Evolutionary conservation across 164 flowering plant genomes (phyloP), one percentile per base, ranked within the genome.

Genomic region (Tetrastigma voinierianum): DNA sequence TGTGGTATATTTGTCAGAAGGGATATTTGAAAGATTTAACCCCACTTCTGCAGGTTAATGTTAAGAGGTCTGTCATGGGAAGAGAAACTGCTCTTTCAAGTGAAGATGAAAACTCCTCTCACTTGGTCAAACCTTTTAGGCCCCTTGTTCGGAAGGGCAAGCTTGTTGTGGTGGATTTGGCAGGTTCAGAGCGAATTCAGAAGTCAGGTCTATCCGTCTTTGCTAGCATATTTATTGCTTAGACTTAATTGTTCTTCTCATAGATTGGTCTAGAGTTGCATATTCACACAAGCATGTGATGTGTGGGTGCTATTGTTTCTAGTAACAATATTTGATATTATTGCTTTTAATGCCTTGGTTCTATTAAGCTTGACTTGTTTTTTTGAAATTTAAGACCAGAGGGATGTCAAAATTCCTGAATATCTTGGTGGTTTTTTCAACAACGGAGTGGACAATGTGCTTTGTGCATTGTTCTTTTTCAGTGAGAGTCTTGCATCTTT

Each of bases 141-240:
- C 86, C 95, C 54, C 83, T 90, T 77, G 82, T 93, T 56, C 90
- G 98, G 53, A 93, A 82, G 72, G 85, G 94, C 74, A 96, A 93
- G 78, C 83, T 96, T 15, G 93, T 93, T 74, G 81, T 96, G 48
- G 97, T 96, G 52, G 99, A 96, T 76, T 88, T 96, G 43, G 99
- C 99, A 16, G 99, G 98, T 77, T 96, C 99, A 64, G 99, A 96
- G 79, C 95, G 99, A 18, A 80, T 96, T 72, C 83, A 93, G 61
- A 93, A 96, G 74, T 96, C 98, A 86, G 99, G 99, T 91, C 57
- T 60, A 18, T 21, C 51, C 25, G 46, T 18, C 47, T 2, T 61
- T 58, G n/a, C 53, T 10, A 17, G 3, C 25, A 47, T 64, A 18
- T 7, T 61, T 54, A 40, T 61, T 17, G 9, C 10, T 61, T 43